Percentiles rank a stretch among this genome's conserved stretches.
Conservation (phyloP, 2,329 filamentous ascomycete genomes). For the Alternaria incomplexa region DNA sequence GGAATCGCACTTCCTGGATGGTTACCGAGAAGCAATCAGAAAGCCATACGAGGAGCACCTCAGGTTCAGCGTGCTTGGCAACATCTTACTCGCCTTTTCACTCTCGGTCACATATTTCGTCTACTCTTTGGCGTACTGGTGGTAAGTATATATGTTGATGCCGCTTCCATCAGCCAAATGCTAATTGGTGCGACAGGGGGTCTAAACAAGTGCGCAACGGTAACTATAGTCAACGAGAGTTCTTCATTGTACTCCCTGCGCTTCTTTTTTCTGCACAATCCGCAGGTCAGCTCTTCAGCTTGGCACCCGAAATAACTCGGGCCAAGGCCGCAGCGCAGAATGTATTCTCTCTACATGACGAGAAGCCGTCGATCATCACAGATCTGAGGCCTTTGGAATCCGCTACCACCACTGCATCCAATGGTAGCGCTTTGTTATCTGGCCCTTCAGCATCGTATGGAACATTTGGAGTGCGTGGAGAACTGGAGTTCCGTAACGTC, state of each 20-base stretch:
- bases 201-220: slow-evolving; percentile 53
- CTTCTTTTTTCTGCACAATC: slow-evolving; percentile 56
- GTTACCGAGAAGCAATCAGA: slow-evolving; percentile 48
- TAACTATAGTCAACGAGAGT: slow-evolving; percentile 49
- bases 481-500: slow-evolving; percentile 43
- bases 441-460: slow-evolving; percentile 24
- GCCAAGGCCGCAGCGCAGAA: slow-evolving; percentile 54
- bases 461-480: slow-evolving; percentile 29
- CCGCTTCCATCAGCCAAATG: background rate
- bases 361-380: slow-evolving; percentile 48
- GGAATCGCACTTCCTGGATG: slow-evolving; percentile 47
- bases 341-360: slow-evolving; percentile 51
- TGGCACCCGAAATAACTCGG: slow-evolving; percentile 54
- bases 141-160: slow-evolving; percentile 32
- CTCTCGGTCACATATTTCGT: slow-evolving; percentile 56
- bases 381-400: slow-evolving; percentile 1
- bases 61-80: slow-evolving; percentile 49
- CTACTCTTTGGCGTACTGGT: slow-evolving; percentile 58
- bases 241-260: slow-evolving; percentile 55
- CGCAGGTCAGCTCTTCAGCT: slow-evolving; percentile 55
- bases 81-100: slow-evolving; percentile 53
- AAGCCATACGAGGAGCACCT: slow-evolving; percentile 50
- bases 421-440: slow-evolving; percentile 16
- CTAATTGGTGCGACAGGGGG: slow-evolving; percentile 32
- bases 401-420: background rate